Evolutionary conservation across 2,329 filamentous ascomycete species (phyloP).

Genomic region (Aspergillus unguis): DNA sequence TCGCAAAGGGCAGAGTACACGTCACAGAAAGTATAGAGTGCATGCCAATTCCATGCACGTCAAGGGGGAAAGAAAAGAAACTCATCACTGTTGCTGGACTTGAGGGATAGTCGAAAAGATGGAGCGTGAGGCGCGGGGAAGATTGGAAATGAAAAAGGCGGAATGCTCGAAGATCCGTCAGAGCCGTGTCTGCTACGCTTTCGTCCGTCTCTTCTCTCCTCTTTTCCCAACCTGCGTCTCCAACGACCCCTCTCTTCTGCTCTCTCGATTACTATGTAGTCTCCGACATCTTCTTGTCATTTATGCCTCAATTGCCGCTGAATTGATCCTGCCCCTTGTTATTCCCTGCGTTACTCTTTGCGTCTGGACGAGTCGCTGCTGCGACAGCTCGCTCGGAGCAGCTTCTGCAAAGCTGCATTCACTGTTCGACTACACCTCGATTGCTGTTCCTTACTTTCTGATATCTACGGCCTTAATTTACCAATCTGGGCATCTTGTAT

Average conservation of each 20-base stretch:
- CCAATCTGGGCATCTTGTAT: constrained; percentile 9
- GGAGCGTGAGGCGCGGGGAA: background rate
- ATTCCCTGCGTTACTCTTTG: constrained; percentile 13
- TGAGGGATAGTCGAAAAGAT: background rate
- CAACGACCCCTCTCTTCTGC: constrained; percentile 30
- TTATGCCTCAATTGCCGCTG: constrained; percentile 26
- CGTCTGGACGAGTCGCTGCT: constrained; percentile 22
- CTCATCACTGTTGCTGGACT: background rate
- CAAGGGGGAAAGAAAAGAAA: background rate
- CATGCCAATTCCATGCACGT: background rate
- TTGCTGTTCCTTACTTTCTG: constrained; percentile 7
- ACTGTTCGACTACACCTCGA: constrained; percentile 7
- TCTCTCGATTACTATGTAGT: constrained; percentile 43
- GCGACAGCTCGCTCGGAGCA: constrained; percentile 24
- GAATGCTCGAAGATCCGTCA: constrained; percentile 6
- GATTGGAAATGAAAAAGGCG: constrained; percentile 11
- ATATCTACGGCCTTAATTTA: constrained; percentile 4
- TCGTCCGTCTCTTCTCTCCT: constrained; percentile 31
- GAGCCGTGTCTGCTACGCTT: constrained; percentile 27
- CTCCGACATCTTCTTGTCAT: constrained; percentile 21
- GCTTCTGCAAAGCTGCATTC: constrained; percentile 10
- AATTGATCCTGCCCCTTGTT: constrained; percentile 13
- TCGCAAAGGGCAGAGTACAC: background rate
- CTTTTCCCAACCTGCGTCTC: constrained; percentile 27
- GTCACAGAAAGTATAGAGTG: too few relatives aligned